These are phyloP conservation scores for Penicillium sp. DNA, from an alignment of 2,329 filamentous ascomycete species.

Conservation along the genomic window DNA sequence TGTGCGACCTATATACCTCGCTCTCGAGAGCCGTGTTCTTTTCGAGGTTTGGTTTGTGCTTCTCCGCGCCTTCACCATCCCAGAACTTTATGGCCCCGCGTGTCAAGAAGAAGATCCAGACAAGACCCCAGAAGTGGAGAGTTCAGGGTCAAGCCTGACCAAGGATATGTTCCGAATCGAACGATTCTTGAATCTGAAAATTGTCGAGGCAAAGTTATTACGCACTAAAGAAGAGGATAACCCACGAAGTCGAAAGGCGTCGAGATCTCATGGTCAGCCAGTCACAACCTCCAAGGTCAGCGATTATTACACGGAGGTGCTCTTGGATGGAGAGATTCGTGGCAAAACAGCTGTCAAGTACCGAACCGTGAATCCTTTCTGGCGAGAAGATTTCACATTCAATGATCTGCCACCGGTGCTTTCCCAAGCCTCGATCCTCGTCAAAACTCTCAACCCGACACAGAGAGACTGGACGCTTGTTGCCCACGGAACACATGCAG, in stretches of 20 bases:
- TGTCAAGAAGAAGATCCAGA: constrained; percentile 50
- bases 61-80: constrained; percentile 83
- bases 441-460: constrained; percentile 47
- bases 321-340: constrained; percentile 48
- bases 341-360: constrained; percentile 49
- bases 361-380: constrained; percentile 47
- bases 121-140: constrained; percentile 27
- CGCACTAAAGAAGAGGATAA: constrained; percentile 32
- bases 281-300: constrained; percentile 31
- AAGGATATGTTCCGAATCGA: constrained; percentile 65
- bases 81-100: constrained; percentile 77
- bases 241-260: constrained; percentile 34
- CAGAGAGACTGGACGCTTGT: constrained; percentile 51
- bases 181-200: constrained; percentile 55
- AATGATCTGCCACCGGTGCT: constrained; percentile 47
- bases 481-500: constrained; percentile 43
- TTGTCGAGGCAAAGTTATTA: constrained; percentile 60
- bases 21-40: constrained; percentile 79
- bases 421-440: constrained; percentile 45
- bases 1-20: constrained; percentile 83
- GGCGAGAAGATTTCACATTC: constrained; percentile 49
- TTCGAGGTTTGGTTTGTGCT: constrained; percentile 98
- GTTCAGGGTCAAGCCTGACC: constrained; percentile 35
- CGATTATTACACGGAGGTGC: constrained; percentile 49
- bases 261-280: constrained; percentile 30